Evolutionary conservation across 2,329 filamentous ascomycete genomes (phyloP).

Genomic region (Colletotrichum filicis): DNA sequence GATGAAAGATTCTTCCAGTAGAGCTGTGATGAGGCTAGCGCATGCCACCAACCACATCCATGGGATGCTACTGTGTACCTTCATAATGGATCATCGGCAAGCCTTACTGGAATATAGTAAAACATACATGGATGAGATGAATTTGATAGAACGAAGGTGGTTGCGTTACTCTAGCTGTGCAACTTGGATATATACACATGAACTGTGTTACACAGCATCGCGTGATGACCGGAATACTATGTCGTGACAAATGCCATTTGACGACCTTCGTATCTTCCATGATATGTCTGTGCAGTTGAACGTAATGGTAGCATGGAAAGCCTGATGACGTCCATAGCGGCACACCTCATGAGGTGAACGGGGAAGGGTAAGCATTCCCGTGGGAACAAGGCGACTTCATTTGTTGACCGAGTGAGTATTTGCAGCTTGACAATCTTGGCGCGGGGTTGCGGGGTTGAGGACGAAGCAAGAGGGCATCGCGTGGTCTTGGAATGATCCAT

Average conservation of each 20-base stretch:
- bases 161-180: not conserved
- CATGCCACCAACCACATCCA: not conserved
- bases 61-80: not conserved
- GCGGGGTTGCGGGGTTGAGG: not conserved
- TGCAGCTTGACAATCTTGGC: not conserved
- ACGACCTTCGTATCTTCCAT: not conserved
- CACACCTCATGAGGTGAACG: not conserved
- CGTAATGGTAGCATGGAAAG: not conserved
- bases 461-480: no score
- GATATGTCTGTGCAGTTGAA: not conserved
- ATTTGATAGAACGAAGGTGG: not conserved
- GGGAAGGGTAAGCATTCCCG: not conserved
- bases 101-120: no score
- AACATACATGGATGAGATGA: not conserved
- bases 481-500: not conserved
- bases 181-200: not conserved
- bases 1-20: slow-evolving; percentile 7
- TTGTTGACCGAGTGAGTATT: not conserved
- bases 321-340: not conserved
- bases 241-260: not conserved
- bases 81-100: not conserved
- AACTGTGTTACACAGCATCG: not conserved
- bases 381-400: not conserved
- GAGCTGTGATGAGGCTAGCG: not conserved
- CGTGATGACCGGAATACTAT: not conserved